A percentile compares a stretch with the other conserved stretches of the same genome.
Conservation (phyloP, 2,329 filamentous ascomycete species). For the Fusarium sp. region DNA sequence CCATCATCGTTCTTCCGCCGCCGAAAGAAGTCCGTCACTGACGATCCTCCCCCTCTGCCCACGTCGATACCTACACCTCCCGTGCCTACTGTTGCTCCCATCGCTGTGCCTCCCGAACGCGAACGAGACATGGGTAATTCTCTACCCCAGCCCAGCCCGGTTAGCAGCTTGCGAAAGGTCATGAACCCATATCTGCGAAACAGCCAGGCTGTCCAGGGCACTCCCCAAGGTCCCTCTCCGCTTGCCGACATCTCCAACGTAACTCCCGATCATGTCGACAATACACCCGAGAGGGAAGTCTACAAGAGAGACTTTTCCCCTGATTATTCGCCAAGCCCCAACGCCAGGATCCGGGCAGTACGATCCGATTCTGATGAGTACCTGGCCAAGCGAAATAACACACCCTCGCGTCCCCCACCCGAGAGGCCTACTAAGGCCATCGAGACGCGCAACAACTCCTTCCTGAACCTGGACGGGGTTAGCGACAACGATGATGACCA, state of each 20-base stretch:
- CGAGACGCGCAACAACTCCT: constrained; percentile 59
- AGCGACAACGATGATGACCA: constrained; percentile 61
- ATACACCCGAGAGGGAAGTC: constrained; percentile 43
- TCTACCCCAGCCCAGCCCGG: constrained; percentile 68
- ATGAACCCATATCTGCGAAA: constrained; percentile 84
- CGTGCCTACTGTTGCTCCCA: constrained; percentile 52
- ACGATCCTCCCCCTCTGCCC: constrained; percentile 73
- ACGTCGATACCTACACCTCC: constrained; percentile 57
- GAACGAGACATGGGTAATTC: constrained; percentile 47
- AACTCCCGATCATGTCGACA: constrained; percentile 27
- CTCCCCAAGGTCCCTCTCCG: constrained; percentile 44
- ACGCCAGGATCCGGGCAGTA: constrained; percentile 77
- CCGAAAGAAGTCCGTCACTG: constrained; percentile 88
- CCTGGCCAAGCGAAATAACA: constrained; percentile 41
- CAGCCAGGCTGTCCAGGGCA: constrained; percentile 44
- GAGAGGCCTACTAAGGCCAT: constrained; percentile 46
- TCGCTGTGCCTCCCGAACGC: constrained; percentile 49
- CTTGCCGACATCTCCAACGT: constrained; percentile 43
- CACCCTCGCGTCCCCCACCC: constrained; percentile 51
- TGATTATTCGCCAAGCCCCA: constrained; percentile 78
- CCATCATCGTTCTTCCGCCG: constrained; percentile 94
- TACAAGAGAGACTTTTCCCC: constrained; percentile 76
- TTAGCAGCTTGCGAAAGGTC: constrained; percentile 84
- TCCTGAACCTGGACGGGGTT: constrained; percentile 61
- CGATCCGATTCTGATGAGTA: constrained; percentile 57